Evolutionary conservation across 371 early-diverging fungal species (phyloP).

Genomic region (Mortierella sp.): DNA sequence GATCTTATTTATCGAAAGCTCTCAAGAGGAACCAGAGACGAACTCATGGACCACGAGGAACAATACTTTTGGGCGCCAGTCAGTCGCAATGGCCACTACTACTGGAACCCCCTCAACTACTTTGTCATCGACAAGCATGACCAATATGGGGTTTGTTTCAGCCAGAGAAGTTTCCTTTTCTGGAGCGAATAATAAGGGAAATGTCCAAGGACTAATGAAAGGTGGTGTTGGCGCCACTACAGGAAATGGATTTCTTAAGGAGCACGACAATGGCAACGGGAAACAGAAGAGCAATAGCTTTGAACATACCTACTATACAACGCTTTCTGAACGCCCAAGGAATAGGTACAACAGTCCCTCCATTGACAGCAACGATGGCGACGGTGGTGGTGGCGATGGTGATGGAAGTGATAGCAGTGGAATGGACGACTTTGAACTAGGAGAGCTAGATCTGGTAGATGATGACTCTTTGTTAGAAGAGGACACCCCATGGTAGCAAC

Average conservation of each 20-base stretch:
- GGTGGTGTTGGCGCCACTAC: neutral
- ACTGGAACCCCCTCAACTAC: neutral
- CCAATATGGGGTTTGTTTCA: neutral
- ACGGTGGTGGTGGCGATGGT: neutral
- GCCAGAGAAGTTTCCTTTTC: neutral
- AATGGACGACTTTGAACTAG: constrained; percentile 13
- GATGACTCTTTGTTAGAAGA: constrained; percentile 12
- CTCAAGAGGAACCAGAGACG: constrained; percentile 18
- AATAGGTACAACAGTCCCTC: neutral
- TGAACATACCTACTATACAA: neutral
- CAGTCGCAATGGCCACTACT: neutral
- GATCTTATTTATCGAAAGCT: constrained; percentile 33
- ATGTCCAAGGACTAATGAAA: neutral
- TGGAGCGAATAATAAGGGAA: neutral
- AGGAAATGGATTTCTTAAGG: neutral
- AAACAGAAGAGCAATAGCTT: neutral
- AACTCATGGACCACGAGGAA: neutral
- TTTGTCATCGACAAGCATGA: neutral
- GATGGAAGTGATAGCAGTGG: neutral
- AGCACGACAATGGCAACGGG: neutral
- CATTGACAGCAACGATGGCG: neutral
- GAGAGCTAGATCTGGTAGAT: constrained; percentile 2
- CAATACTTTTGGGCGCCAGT: neutral
- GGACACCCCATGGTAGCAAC: constrained; percentile 8
- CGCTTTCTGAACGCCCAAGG: neutral